Conservation (phyloP, 1,139 yeast genomes). For the Debaryomyces udenii region DNA sequence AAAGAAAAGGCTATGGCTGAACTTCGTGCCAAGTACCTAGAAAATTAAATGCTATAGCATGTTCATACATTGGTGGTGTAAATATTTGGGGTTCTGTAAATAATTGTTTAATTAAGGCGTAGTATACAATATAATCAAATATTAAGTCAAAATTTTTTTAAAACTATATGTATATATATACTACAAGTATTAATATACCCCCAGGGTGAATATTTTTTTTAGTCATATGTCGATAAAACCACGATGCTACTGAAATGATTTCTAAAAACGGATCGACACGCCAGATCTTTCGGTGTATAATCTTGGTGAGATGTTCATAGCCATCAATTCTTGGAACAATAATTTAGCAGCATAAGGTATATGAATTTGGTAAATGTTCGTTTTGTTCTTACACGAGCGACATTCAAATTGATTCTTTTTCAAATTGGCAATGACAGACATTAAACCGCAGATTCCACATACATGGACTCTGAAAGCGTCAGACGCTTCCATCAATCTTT, state of each 20-base stretch:
- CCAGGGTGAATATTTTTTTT: conserved; percentile 7
- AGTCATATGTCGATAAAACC: conserved; percentile 3
- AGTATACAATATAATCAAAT: background rate
- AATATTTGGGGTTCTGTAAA: conserved; percentile 11
- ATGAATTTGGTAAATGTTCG: conserved; percentile 95
- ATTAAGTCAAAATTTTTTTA: conserved; percentile 4
- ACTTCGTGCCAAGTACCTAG: conserved; percentile 41
- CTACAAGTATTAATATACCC: conserved; percentile 12
- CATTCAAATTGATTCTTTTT: conserved; percentile 98
- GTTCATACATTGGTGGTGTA: conserved; percentile 13
- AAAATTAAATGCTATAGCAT: conserved; percentile 17
- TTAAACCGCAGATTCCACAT: conserved; percentile 97
- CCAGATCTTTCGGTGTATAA: conserved; percentile 69
- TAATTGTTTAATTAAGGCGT: background rate
- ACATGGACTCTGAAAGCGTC: conserved; percentile 98
- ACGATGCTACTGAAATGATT: conserved; percentile 6
- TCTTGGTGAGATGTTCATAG: conserved; percentile 94
- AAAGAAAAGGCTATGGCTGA: conserved; percentile 37
- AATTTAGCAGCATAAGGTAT: conserved; percentile 97
- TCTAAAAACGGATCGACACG: conserved; percentile 40
- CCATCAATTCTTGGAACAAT: conserved; percentile 97
- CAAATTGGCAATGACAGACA: conserved; percentile 96
- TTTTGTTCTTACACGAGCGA: conserved; percentile 97
- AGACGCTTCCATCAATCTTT: conserved; percentile 97
- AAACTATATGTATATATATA: conserved; percentile 10